Evolutionary conservation across 1,284 basidiomycete species (phyloP).

Genomic region (Uromyces viciae-fabae): DNA sequence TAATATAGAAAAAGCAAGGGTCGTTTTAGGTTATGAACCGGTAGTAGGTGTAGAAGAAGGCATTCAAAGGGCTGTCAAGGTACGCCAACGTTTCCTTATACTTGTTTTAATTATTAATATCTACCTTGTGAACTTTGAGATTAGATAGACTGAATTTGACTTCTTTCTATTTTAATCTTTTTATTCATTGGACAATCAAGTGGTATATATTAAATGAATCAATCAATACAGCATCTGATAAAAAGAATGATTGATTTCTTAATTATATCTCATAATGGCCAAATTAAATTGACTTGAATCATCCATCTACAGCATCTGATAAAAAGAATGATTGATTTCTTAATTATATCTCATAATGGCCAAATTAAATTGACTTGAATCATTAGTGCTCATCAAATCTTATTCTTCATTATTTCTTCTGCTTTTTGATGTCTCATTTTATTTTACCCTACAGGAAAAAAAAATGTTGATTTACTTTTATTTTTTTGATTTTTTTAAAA

Average conservation of each 20-base stretch:
- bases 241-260: background rate
- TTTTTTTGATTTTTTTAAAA: too few species aligned
- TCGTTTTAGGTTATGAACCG: slow-evolving; percentile 89
- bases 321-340: background rate
- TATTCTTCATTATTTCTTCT: too few species aligned
- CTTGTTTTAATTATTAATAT: background rate
- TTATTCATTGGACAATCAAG: background rate
- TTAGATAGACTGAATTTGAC: background rate
- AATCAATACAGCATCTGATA: background rate
- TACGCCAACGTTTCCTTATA: slow-evolving; percentile 45
- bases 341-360: too few species aligned
- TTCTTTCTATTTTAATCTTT: background rate
- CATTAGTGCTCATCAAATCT: too few species aligned
- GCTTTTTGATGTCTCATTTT: too few species aligned
- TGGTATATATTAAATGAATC: slow-evolving; percentile 11
- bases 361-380: background rate
- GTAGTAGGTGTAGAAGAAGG: slow-evolving; percentile 85
- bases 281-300: background rate
- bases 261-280: too few species aligned
- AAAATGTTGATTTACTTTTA: too few species aligned
- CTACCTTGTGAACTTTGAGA: background rate
- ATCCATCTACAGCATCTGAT: background rate
- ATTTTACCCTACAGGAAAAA: too few species aligned
- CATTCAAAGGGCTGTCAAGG: slow-evolving; percentile 67
- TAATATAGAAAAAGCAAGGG: slow-evolving; percentile 90